These are phyloP conservation scores for Elsinoe ampelina DNA, from an alignment of 2,329 filamentous ascomycete species.

Conservation along the genomic window DNA sequence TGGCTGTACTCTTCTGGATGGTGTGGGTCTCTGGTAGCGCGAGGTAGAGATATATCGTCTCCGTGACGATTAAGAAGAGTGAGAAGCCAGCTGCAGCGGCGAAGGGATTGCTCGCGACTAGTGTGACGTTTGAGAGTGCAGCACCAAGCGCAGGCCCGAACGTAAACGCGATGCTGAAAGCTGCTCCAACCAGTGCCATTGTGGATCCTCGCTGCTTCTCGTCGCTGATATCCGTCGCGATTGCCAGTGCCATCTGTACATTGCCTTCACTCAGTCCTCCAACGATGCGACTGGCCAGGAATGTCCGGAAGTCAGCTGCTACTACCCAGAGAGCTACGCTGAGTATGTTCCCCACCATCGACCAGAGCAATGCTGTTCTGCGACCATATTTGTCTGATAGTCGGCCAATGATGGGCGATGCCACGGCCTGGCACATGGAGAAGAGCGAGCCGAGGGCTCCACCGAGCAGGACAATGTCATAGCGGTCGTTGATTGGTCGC, in stretches of 20 bases:
- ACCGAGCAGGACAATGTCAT: slow-evolving; percentile 92
- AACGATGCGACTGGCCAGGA: slow-evolving; percentile 84
- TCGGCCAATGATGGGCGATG: slow-evolving; percentile 80
- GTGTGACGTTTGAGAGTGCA: slow-evolving; percentile 66
- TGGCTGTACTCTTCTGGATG: slow-evolving; percentile 21
- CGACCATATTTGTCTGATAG: slow-evolving; percentile 85
- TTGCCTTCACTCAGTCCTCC: slow-evolving; percentile 95
- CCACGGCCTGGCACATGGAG: slow-evolving; percentile 82
- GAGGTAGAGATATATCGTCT: slow-evolving; percentile 80
- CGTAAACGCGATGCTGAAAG: slow-evolving; percentile 95
- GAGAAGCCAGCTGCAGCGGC: slow-evolving; percentile 85
- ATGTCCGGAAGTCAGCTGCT: slow-evolving; percentile 90
- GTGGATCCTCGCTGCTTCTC: slow-evolving; percentile 75
- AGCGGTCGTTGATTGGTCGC: slow-evolving; percentile 85
- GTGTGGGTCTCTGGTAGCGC: slow-evolving; percentile 78
- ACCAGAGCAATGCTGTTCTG: slow-evolving; percentile 74
- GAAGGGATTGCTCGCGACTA: slow-evolving; percentile 82
- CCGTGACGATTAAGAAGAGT: slow-evolving; percentile 69
- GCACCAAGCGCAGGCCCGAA: slow-evolving; percentile 90
- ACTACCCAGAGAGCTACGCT: slow-evolving; percentile 91
- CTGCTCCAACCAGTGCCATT: slow-evolving; percentile 92
- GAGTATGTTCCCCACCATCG: slow-evolving; percentile 86
- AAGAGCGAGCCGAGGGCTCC: slow-evolving; percentile 91
- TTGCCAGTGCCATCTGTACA: slow-evolving; percentile 89
- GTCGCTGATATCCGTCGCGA: slow-evolving; percentile 91